Evolutionary conservation across 768 basidiomycete species (phyloP).

Genomic region (Pluteus cervinus): DNA sequence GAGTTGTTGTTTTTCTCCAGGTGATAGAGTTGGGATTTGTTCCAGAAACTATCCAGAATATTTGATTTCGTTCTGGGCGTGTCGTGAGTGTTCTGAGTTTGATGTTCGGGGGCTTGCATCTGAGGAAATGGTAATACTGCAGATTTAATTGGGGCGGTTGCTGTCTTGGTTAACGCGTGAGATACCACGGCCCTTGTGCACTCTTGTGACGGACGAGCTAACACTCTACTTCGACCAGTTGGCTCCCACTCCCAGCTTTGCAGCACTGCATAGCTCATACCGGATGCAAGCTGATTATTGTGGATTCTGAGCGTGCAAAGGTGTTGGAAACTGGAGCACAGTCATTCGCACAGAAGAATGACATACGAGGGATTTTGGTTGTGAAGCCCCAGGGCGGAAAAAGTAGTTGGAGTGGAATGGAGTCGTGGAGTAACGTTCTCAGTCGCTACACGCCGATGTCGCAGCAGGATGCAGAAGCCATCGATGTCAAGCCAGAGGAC

Average conservation of each 20-base stretch:
- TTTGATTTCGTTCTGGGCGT: constrained; percentile 42
- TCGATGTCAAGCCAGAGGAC: constrained; percentile 36
- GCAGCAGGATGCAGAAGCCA: constrained; percentile 23
- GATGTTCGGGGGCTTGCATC: not conserved
- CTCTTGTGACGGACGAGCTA: not conserved
- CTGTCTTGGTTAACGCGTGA: constrained; percentile 42
- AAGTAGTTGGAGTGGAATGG: constrained; percentile 36
- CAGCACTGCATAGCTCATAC: constrained; percentile 41
- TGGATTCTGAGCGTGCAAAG: constrained; percentile 42
- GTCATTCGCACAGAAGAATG: constrained; percentile 22
- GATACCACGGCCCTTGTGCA: constrained; percentile 9
- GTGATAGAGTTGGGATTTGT: constrained; percentile 39
- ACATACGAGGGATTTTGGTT: constrained; percentile 34
- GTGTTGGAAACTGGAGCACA: constrained; percentile 21
- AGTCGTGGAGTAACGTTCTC: constrained; percentile 29
- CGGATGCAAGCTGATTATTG: constrained; percentile 33
- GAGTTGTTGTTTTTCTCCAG: no score
- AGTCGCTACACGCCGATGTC: constrained; percentile 25
- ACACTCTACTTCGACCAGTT: constrained; percentile 16
- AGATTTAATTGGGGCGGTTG: constrained; percentile 44
- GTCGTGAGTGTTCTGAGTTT: constrained; percentile 22
- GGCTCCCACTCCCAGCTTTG: constrained; percentile 35
- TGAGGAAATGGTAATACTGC: not conserved
- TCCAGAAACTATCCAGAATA: constrained; percentile 45
- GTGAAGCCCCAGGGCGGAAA: constrained; percentile 34